Evolutionary conservation across 768 basidiomycete genomes (phyloP), one percentile per base, ranked within the genome.

Genomic region (Paxillus ammoniavirescens): DNA sequence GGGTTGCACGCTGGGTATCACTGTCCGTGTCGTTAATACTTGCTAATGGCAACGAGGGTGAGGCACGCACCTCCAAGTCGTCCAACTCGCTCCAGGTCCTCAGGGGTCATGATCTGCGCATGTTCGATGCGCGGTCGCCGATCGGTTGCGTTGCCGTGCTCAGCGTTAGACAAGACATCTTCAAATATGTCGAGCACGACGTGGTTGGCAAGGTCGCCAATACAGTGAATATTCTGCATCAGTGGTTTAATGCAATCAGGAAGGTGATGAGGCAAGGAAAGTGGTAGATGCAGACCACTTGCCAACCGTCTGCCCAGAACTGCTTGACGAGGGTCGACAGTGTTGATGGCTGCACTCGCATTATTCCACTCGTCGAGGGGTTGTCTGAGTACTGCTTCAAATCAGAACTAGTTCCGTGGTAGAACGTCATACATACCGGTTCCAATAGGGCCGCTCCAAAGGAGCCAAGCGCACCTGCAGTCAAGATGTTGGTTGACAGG

Each of bases 1-100:
- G 0, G 94, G 94, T 63, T 98, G 94, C 3, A 96, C 91, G 60
- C 93, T 95, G 5, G 89, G 81, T 62, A 96, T 88, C 18, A 98
- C 91, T 93, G 42, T n/a, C 45, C 17, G 49, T 52, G 30, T 23
- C 18, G 12, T 47, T 42, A 9, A 36, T 15, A 37, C 15, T 28
- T 14, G 36, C 31, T 1, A 21, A 14, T 4, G 17, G 15, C 21
- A 28, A 36, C 15, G 8, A 42, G 23, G 23, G 46, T 17, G 15
- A n/a, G 31, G 30, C 8, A 66, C 82, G 36, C 54, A 88, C 93
- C 83, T 61, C 91, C 92, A 10, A 97, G 77, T 47, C 70, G 75
- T 31, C 85, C 88, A 18, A 85, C 77, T 8, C 92, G 77, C 50
- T 78, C 66, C 14, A 98, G 61, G 67, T 98, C 96, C 1, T 78